Base-by-base conservation (phyloP, 2,329 filamentous ascomycete genomes). In the Aspergillus sp. region DNA sequence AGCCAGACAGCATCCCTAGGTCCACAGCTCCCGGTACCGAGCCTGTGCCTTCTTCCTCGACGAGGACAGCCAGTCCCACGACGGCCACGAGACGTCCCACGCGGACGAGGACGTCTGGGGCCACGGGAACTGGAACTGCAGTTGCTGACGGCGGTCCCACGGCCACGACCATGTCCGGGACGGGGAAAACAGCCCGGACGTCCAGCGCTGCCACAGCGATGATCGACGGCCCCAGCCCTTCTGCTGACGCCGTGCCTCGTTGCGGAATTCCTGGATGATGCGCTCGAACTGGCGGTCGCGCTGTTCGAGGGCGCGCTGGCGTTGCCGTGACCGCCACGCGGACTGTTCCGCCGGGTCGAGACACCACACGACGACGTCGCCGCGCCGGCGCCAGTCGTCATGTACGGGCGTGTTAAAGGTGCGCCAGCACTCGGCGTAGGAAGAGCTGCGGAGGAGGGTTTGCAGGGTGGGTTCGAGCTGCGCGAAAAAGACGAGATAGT, bases 301-400 rank as follows among this genome's bases (percentile, higher is more conserved):
- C 9, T 49, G 56, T 16, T 66, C 57, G 6, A 59, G 49, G 2
- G 49, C 45, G 10, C 53, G 67, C 30, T 59, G 56, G 6, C 61
- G 60, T n/a, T 58, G 65, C 20, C 62, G 45, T 8, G 61, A 51
- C n/a, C 65, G 65, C 71, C 71, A 74, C 20, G 60, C 55, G 30
- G 63, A 60, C 53, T 75, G 72, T 42, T 71, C 65, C 4, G 51
- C 47, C 0, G 65, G 54, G 40, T 75, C 72, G 2, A 76, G 63
- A 50, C 77, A 83, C 82, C 82, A 86, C 22, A 85, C 82, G 17
- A 86, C 66, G 30, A 87, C 78, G 68, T 86, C 83, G n/a, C 84
- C 84, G 19, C 70, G 70, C 49, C 84, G 74, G 51, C 84, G 76
- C 73, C 71, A 75, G 66, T 87, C 84, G 60, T 86, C 84, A 64